These are phyloP conservation scores for Teunomyces cretensis DNA, from an alignment of 805 yeast genomes.

Conservation along the genomic window DNA sequence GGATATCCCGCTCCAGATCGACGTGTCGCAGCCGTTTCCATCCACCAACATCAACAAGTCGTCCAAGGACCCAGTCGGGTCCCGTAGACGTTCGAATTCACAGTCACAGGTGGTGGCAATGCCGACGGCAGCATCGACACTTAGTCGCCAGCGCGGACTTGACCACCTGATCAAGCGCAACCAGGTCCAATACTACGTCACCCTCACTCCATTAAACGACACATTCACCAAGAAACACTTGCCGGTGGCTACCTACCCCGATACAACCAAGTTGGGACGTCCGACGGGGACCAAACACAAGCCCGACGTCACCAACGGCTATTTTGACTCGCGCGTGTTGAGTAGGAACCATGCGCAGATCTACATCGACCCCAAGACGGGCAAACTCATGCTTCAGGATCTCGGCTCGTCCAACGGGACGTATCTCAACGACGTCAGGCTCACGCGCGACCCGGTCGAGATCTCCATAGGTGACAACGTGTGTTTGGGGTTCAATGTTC, in stretches of 20 bases:
- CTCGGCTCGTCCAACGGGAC: slow-evolving; percentile 94
- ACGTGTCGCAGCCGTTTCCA: slow-evolving; percentile 13
- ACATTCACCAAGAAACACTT: slow-evolving; percentile 80
- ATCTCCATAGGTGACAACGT: slow-evolving; percentile 79
- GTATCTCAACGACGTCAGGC: slow-evolving; percentile 73
- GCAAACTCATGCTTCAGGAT: slow-evolving; percentile 76
- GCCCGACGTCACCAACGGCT: slow-evolving; percentile 77
- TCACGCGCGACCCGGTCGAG: slow-evolving; percentile 61
- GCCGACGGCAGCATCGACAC: slow-evolving; percentile 15
- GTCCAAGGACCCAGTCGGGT: slow-evolving; percentile 1
- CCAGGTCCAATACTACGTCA: slow-evolving; percentile 54
- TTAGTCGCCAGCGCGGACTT: slow-evolving; percentile 9
- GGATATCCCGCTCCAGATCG: slow-evolving; percentile 25
- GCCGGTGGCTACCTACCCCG: slow-evolving; percentile 78
- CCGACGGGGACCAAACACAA: slow-evolving; percentile 69
- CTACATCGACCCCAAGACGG: slow-evolving; percentile 63
- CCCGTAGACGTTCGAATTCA: slow-evolving; percentile 38
- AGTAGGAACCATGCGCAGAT: slow-evolving; percentile 93
- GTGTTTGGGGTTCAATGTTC: slow-evolving; percentile 92
- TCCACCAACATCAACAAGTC: slow-evolving; percentile 1
- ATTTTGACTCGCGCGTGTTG: slow-evolving; percentile 89
- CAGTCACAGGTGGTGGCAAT: slow-evolving; percentile 38
- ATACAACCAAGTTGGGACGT: slow-evolving; percentile 82
- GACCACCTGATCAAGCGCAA: slow-evolving; percentile 21
- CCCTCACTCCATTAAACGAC: slow-evolving; percentile 72